Percentiles rank a stretch among this genome's conserved stretches.
phyloP scores from a whole-genome alignment of 306 rosid genomes.

The Sicyos baderoa region DNA sequence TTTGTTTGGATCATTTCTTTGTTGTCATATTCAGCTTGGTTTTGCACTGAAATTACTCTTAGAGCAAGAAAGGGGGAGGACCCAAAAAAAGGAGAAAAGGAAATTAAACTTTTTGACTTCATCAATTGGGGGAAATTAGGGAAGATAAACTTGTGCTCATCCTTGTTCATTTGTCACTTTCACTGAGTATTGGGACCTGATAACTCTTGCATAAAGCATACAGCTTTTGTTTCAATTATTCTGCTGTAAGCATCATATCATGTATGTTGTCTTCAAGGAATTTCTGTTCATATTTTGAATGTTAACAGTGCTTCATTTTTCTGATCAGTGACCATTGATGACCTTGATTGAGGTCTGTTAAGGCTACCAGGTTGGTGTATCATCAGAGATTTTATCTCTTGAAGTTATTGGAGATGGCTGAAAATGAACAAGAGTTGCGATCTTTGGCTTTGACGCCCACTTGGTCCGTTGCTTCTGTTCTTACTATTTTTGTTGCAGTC shows the following conservation, averaged over 20 bases:
- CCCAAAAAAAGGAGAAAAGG: constrained; percentile 3
- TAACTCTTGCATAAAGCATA: not conserved
- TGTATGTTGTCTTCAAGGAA: not conserved
- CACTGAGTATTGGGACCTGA: not conserved
- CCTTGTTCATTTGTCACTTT: too few species aligned
- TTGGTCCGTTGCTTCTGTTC: constrained; percentile 95
- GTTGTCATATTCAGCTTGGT: not conserved
- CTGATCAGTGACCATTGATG: not conserved
- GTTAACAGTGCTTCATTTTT: not conserved
- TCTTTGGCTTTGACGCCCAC: constrained; percentile 98
- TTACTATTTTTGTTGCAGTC: constrained; percentile 76
- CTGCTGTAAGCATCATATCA: constrained; percentile 3
- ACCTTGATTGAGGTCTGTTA: not conserved
- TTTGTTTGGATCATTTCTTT: constrained; percentile 3
- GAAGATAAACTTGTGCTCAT: too few species aligned
- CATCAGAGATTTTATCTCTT: not conserved
- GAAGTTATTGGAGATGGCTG: constrained; percentile 42
- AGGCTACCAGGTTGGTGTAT: not conserved
- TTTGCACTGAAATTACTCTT: not conserved
- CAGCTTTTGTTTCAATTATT: not conserved
- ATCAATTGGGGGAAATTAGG: not conserved
- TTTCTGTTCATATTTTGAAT: not conserved
- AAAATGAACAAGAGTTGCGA: constrained; percentile 45
- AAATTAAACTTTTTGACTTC: constrained; percentile 5
- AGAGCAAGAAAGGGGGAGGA: not conserved